phyloP scores from a whole-genome alignment of 2,329 filamentous ascomycete genomes.

The Acrodontium crateriforme region DNA sequence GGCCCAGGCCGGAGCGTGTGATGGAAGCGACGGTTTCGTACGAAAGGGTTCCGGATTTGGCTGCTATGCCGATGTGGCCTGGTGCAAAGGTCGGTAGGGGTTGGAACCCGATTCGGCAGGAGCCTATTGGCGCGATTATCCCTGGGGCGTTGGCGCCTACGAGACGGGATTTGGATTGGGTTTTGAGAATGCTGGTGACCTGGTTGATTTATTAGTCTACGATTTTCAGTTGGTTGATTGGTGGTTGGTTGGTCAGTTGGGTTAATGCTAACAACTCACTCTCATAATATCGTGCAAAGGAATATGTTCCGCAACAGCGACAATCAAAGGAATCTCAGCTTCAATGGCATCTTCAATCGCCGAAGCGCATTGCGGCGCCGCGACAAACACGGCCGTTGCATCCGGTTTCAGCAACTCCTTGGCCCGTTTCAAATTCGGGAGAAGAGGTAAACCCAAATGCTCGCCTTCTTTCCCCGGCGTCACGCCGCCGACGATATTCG shows the following conservation, averaged over 20 bases:
- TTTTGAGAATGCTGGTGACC: constrained; percentile 56
- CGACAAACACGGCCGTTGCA: constrained; percentile 67
- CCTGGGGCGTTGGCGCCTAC: constrained; percentile 73
- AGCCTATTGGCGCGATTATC: constrained; percentile 59
- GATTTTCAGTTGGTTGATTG: too few relatives aligned
- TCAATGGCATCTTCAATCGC: constrained; percentile 72
- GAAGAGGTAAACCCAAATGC: constrained; percentile 58
- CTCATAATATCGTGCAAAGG: constrained; percentile 65
- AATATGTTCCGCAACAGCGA: constrained; percentile 68
- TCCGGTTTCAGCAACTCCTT: constrained; percentile 58
- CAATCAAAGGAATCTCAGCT: constrained; percentile 63
- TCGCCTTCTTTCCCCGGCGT: constrained; percentile 56
- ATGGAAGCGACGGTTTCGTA: constrained; percentile 69
- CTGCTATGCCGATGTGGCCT: constrained; percentile 59
- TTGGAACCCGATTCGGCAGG: constrained; percentile 63
- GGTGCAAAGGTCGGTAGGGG: constrained; percentile 58
- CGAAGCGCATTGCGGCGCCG: constrained; percentile 55
- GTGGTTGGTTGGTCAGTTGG: constrained; percentile 5
- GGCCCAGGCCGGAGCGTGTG: constrained; percentile 58
- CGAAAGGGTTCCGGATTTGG: constrained; percentile 68
- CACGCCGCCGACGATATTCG: constrained; percentile 66
- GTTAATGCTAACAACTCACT: constrained; percentile 28
- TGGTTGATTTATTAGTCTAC: too few relatives aligned
- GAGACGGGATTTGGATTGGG: constrained; percentile 56
- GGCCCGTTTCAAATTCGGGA: constrained; percentile 55